These are phyloP conservation scores for Candida adriatica DNA, from an alignment of 805 yeast species.

Conservation along the genomic window DNA sequence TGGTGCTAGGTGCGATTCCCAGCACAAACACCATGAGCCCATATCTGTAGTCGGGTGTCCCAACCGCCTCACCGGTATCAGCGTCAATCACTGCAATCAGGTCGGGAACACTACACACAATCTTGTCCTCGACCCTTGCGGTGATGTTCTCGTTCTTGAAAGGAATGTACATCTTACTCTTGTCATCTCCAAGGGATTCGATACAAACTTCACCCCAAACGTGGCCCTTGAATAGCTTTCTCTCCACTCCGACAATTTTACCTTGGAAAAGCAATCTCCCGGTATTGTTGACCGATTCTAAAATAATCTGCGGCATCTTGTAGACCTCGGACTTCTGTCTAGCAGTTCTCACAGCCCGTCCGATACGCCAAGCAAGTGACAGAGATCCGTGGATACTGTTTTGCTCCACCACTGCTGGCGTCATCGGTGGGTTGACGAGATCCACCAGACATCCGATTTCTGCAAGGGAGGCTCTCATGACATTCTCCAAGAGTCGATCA, in stretches of 20 bases:
- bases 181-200: slow-evolving; percentile 14
- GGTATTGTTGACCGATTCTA: slow-evolving; percentile 30
- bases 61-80: slow-evolving; percentile 38
- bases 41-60: slow-evolving; percentile 34
- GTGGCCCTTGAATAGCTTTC: slow-evolving; percentile 34
- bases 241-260: slow-evolving; percentile 36
- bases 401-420: slow-evolving; percentile 17
- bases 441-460: slow-evolving; percentile 36
- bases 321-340: slow-evolving; percentile 29
- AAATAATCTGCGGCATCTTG: slow-evolving; percentile 26
- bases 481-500: slow-evolving; percentile 29
- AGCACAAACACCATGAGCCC: slow-evolving; percentile 37
- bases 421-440: slow-evolving; percentile 24
- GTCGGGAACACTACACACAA: slow-evolving; percentile 37
- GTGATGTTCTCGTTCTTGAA: slow-evolving; percentile 40
- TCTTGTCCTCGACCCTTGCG: slow-evolving; percentile 22
- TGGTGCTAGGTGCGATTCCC: slow-evolving; percentile 30
- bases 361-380: slow-evolving; percentile 39
- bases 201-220: slow-evolving; percentile 36
- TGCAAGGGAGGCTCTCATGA: slow-evolving; percentile 33
- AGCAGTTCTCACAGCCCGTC: slow-evolving; percentile 34
- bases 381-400: slow-evolving; percentile 25
- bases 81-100: slow-evolving; percentile 35
- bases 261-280: slow-evolving; percentile 32
- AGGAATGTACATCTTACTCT: slow-evolving; percentile 27